Percentiles rank a stretch among this genome's conserved stretches.
These are phyloP conservation scores for Trichomonas gallinae DNA, from an alignment of 208 protist genomes.

Conservation along the genomic window DNA sequence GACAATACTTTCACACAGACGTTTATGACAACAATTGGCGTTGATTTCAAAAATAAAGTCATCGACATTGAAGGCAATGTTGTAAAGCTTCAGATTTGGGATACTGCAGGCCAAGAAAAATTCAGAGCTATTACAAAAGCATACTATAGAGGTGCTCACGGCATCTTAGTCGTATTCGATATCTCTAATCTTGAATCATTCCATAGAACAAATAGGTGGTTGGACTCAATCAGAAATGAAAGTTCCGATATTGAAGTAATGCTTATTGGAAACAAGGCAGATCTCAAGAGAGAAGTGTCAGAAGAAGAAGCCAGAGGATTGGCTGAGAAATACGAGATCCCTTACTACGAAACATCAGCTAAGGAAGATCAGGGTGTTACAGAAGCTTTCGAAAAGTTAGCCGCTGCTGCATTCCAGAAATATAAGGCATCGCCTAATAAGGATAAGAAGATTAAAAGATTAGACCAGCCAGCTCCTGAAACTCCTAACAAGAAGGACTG, in stretches of 20 bases:
- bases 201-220: slow-evolving; percentile 62
- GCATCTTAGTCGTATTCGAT: slow-evolving; percentile 77
- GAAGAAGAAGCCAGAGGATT: not conserved
- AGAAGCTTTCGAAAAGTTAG: not conserved
- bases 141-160: slow-evolving; percentile 94
- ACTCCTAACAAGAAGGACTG: not conserved
- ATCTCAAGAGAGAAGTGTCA: slow-evolving; percentile 51
- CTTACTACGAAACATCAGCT: not conserved
- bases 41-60: slow-evolving; percentile 61
- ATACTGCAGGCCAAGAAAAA: slow-evolving; percentile 59
- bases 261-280: slow-evolving; percentile 94
- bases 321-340: not conserved
- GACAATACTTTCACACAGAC: slow-evolving; percentile 96
- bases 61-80: slow-evolving; percentile 40
- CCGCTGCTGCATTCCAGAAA: not conserved
- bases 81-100: slow-evolving; percentile 39
- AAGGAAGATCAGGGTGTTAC: not conserved
- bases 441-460: not conserved
- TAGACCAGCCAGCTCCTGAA: not conserved
- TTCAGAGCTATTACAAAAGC: slow-evolving; percentile 61
- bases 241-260: slow-evolving; percentile 91
- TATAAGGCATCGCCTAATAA: not conserved
- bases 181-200: slow-evolving; percentile 42
- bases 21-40: slow-evolving; percentile 96
- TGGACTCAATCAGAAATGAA: slow-evolving; percentile 85